phyloP scores from a whole-genome alignment of 345 rosid species.

The Geranium brycei region DNA sequence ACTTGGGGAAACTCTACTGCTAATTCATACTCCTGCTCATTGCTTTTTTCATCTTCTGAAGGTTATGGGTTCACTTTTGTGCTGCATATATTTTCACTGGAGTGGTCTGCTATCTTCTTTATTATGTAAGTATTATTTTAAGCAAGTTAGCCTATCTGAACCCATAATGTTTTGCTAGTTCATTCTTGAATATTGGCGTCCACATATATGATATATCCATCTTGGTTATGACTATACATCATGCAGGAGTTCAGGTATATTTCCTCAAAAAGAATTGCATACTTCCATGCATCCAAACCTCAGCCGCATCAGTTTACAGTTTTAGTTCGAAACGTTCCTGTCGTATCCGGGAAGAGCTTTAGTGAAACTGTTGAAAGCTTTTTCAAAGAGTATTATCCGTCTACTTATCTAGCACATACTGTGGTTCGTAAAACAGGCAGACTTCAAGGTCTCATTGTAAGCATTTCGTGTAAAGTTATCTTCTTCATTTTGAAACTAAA shows the following conservation, averaged over 20 bases:
- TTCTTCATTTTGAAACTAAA: background rate
- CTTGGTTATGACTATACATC: background rate
- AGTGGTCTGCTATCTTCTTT: slow-evolving; percentile 81
- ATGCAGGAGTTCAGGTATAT: slow-evolving; percentile 63
- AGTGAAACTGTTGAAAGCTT: slow-evolving; percentile 62
- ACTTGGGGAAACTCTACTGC: background rate
- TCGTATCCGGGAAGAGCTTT: slow-evolving; percentile 32
- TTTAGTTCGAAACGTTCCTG: slow-evolving; percentile 62
- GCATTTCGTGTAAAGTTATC: slow-evolving; percentile 9
- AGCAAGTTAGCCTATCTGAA: slow-evolving; percentile 5
- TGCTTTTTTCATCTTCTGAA: slow-evolving; percentile 18
- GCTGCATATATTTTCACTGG: slow-evolving; percentile 78
- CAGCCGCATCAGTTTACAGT: slow-evolving; percentile 66
- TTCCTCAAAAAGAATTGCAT: slow-evolving; percentile 45
- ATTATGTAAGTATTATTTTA: slow-evolving; percentile 40
- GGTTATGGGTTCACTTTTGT: slow-evolving; percentile 92
- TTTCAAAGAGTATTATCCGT: slow-evolving; percentile 70
- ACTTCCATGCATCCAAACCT: slow-evolving; percentile 61
- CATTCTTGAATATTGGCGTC: background rate
- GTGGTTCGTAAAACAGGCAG: slow-evolving; percentile 51
- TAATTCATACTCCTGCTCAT: background rate
- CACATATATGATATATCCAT: background rate
- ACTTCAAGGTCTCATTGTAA: slow-evolving; percentile 56
- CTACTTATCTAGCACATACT: slow-evolving; percentile 60
- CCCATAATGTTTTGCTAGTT: background rate